phyloP scores from a whole-genome alignment of 805 yeast genomes.

The Spathaspora arborariae region DNA sequence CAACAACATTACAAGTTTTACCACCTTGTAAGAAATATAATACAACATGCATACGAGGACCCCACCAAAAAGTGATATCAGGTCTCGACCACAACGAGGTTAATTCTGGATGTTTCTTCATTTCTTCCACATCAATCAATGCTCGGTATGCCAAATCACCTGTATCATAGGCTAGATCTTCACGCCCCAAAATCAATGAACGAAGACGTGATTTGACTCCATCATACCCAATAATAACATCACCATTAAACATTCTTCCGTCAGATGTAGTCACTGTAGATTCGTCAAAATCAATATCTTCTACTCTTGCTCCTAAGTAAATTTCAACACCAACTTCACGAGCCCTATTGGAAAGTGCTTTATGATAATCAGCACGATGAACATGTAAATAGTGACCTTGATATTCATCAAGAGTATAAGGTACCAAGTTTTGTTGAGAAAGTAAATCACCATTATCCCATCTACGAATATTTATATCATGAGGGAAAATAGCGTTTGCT shows the following conservation, averaged over 20 bases:
- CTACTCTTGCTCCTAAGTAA: slow-evolving; percentile 12
- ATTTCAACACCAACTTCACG: slow-evolving; percentile 15
- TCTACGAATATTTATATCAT: slow-evolving; percentile 9
- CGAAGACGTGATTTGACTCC: slow-evolving; percentile 22
- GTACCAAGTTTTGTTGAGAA: slow-evolving; percentile 16
- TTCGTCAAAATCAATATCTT: slow-evolving; percentile 15
- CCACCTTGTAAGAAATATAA: slow-evolving; percentile 25
- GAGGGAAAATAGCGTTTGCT: slow-evolving; percentile 14
- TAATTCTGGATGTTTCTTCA: slow-evolving; percentile 16
- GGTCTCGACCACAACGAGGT: slow-evolving; percentile 14
- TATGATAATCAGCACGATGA: slow-evolving; percentile 25
- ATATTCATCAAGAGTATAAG: slow-evolving; percentile 13
- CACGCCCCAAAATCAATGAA: slow-evolving; percentile 13
- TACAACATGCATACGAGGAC: slow-evolving; percentile 25
- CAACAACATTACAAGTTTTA: slow-evolving; percentile 22
- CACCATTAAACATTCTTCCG: slow-evolving; percentile 16
- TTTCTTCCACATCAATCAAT: slow-evolving; percentile 15
- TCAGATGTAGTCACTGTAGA: slow-evolving; percentile 12
- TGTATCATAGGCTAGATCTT: slow-evolving; percentile 21
- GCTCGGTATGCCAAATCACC: slow-evolving; percentile 28
- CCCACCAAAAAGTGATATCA: slow-evolving; percentile 29
- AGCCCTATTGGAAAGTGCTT: slow-evolving; percentile 18
- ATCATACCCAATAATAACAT: slow-evolving; percentile 23
- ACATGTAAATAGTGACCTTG: slow-evolving; percentile 18
- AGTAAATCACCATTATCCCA: slow-evolving; percentile 18